These are phyloP conservation scores for Blakeslea trispora DNA, from an alignment of 371 early-diverging fungal genomes.

Conservation along the genomic window DNA sequence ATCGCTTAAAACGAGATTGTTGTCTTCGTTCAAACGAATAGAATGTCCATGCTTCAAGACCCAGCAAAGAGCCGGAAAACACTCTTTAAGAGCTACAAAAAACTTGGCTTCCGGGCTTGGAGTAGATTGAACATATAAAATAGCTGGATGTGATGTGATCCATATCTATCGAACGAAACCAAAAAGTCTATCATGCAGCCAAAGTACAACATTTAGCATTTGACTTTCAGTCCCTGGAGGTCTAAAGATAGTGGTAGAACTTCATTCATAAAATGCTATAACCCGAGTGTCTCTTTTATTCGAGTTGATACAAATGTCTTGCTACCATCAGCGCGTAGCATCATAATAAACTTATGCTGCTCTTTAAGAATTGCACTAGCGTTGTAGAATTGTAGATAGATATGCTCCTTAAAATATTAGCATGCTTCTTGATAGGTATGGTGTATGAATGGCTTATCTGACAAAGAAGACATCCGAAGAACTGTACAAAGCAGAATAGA, in stretches of 20 bases:
- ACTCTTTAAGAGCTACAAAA: slow-evolving; percentile 22
- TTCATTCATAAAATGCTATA: background rate
- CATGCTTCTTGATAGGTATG: background rate
- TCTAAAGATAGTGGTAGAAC: slow-evolving; percentile 17
- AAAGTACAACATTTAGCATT: slow-evolving; percentile 14
- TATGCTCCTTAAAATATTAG: background rate
- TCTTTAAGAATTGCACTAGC: background rate
- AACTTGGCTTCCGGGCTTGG: slow-evolving; percentile 26
- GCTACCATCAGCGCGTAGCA: background rate
- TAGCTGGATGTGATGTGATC: slow-evolving; percentile 11
- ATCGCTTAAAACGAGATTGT: slow-evolving; percentile 24
- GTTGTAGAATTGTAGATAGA: background rate
- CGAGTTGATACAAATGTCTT: background rate
- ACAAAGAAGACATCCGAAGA: background rate
- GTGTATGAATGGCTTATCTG: background rate
- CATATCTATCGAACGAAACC: slow-evolving; percentile 5
- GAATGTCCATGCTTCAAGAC: slow-evolving; percentile 10
- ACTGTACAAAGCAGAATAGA: no score
- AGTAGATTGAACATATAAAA: slow-evolving; percentile 24
- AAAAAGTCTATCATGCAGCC: slow-evolving; percentile 10
- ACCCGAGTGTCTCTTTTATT: background rate
- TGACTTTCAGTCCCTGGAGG: slow-evolving; percentile 17
- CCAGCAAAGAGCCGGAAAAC: slow-evolving; percentile 18
- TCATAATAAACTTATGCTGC: background rate
- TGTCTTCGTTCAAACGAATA: slow-evolving; percentile 13